These are phyloP conservation scores for Hyaloscypha variabilis DNA, from an alignment of 495 filamentous ascomycete species.

Conservation along the genomic window DNA sequence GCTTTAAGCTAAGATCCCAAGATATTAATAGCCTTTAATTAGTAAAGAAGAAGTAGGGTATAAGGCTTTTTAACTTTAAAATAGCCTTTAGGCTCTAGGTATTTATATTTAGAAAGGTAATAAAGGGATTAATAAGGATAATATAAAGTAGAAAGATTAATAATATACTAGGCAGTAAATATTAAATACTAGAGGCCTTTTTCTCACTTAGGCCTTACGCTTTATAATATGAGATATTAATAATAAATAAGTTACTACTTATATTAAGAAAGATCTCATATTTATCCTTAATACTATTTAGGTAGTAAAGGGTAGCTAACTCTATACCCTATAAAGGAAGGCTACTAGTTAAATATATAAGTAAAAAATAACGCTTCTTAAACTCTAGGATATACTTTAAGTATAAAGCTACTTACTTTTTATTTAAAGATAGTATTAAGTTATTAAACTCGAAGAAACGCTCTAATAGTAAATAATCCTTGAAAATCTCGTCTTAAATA, in stretches of 20 bases:
- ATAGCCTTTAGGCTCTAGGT: not conserved
- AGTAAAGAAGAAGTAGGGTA: conserved; percentile 4
- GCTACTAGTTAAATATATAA: conserved; percentile 1
- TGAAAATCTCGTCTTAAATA: conserved; percentile 1
- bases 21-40: not conserved
- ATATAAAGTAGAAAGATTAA: conserved; percentile 6
- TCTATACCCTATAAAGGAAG: not conserved
- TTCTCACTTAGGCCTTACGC: conserved; percentile 2
- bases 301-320: not conserved
- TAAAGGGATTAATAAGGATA: not conserved
- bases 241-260: conserved; percentile 6
- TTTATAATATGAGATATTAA: conserved; percentile 9
- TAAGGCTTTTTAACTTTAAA: not conserved
- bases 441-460: not conserved
- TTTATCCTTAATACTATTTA: conserved; percentile 1
- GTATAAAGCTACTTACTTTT: not conserved
- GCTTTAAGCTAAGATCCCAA: conserved; percentile 1
- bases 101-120: not conserved
- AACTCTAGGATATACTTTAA: not conserved
- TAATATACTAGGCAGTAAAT: not conserved
- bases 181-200: not conserved
- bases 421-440: not conserved
- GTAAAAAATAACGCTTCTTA: conserved; percentile 2
- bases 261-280: not conserved
- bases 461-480: not conserved